Base-by-base conservation (phyloP, 2,329 filamentous ascomycete species). In the Didymella glomerata region DNA sequence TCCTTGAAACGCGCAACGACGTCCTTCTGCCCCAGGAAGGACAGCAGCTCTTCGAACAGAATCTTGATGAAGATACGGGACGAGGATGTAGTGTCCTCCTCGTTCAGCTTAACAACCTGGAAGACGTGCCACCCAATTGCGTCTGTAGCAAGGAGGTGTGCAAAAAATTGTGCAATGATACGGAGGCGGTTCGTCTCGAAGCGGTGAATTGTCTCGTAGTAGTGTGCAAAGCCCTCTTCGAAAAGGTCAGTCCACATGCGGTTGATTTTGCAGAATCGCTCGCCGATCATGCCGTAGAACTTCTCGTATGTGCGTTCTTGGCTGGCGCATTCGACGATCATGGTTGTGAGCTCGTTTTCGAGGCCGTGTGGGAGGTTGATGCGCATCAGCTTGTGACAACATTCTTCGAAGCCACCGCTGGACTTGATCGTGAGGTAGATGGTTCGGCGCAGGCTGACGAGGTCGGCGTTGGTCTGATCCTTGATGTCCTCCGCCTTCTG, bases 41-140 rank as follows among this genome's bases (percentile, higher is more conserved):
- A 92, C 4, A 89, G 86, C 24, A 98, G 86, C 71, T 97, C 93
- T 76, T 98, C 93, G 75, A 99, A 96, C 13, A 99, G 81, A 57
- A 98, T 98, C 82, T 97, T 98, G 83, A 99, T 91, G 75, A 98
- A 99, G 77, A 99, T 98, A 82, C 95, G 92, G 68, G 92, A 96
- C 63, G 92, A 95, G 2, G 93, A 94, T 0, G 94, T 99, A 0
- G 95, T 99, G 72, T 99, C 95, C 58, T 98, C 94, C 76, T 99
- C 93, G 73, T 95, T 99, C 50, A 99, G 81, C 75, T 93, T 93
- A 61, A 99, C 88, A 54, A 89, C 85, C 0, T 89, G 91, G 46
- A 99, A 79, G 22, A 92, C 90, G 72, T 98, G 92, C 95, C 95
- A 98, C 58, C 91, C 91, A 57, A 99, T 89, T 20, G 92, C 92